Evolutionary conservation across 768 basidiomycete genomes (phyloP).

Genomic region (Leccinum subtestaceum): DNA sequence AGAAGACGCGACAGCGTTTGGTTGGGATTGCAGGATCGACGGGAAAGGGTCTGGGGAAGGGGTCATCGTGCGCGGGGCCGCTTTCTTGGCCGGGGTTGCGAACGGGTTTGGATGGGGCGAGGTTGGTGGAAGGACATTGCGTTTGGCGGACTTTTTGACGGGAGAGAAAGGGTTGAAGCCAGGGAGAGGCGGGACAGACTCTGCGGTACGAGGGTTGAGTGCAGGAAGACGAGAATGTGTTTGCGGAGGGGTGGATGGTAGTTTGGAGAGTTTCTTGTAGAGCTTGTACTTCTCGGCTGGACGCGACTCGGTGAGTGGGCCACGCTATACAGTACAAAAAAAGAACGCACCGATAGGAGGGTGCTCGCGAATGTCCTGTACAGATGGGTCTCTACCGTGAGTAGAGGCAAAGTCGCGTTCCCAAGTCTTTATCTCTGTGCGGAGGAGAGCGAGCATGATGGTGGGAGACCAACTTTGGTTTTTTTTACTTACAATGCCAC

Average conservation of each 20-base stretch:
- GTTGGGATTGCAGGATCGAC: slow-evolving; percentile 24
- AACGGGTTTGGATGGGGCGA: slow-evolving; percentile 40
- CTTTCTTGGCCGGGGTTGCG: slow-evolving; percentile 41
- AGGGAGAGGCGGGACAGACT: slow-evolving; percentile 49
- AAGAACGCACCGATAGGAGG: slow-evolving; percentile 57
- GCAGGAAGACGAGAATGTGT: slow-evolving; percentile 32
- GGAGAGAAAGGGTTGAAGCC: slow-evolving; percentile 81
- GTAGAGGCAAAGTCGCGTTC: slow-evolving; percentile 62
- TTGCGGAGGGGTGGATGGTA: slow-evolving; percentile 35
- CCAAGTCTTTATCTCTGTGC: slow-evolving; percentile 74
- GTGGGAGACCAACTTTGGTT: not conserved
- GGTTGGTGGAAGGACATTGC: slow-evolving; percentile 7
- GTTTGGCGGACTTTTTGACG: slow-evolving; percentile 45
- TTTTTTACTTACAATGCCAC: not conserved
- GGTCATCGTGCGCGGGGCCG: slow-evolving; percentile 21
- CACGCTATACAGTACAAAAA: slow-evolving; percentile 3
- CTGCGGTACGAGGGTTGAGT: slow-evolving; percentile 50
- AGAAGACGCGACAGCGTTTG: slow-evolving; percentile 3
- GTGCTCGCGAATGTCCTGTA: slow-evolving; percentile 67
- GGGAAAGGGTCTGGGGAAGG: slow-evolving; percentile 44
- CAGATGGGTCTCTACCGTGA: slow-evolving; percentile 57
- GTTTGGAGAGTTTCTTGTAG: slow-evolving; percentile 74
- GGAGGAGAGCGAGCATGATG: slow-evolving; percentile 35
- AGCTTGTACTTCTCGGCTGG: slow-evolving; percentile 77
- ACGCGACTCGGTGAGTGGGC: slow-evolving; percentile 1